phyloP scores from a whole-genome alignment of 495 filamentous ascomycete genomes.

The Bathelium albidoporum region DNA sequence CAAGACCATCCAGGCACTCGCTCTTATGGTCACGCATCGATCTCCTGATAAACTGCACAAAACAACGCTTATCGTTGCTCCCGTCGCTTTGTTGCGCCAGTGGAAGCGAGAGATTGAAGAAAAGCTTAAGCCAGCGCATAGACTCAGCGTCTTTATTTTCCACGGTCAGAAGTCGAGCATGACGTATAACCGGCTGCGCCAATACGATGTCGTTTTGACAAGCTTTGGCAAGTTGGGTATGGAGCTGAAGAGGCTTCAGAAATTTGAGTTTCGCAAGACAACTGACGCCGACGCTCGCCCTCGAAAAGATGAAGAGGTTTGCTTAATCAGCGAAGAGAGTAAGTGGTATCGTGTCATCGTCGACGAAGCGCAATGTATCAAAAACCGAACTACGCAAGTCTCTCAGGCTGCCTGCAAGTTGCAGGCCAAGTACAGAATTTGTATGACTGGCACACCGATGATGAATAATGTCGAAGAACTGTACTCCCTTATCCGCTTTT shows the following conservation, averaged over 20 bases:
- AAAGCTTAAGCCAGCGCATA: constrained; percentile 55
- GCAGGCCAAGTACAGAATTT: constrained; percentile 59
- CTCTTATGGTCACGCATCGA: constrained; percentile 66
- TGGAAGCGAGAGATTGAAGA: constrained; percentile 78
- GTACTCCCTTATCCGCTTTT: constrained; percentile 72
- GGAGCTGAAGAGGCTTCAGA: constrained; percentile 52
- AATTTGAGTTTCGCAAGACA: constrained; percentile 32
- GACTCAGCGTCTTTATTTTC: constrained; percentile 55
- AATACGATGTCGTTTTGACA: constrained; percentile 77
- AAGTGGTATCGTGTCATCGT: constrained; percentile 73
- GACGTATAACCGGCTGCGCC: constrained; percentile 50
- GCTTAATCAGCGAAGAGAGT: constrained; percentile 53
- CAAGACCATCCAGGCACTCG: constrained; percentile 84
- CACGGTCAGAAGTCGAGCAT: constrained; percentile 49
- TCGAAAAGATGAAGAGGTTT: constrained; percentile 32
- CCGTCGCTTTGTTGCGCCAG: constrained; percentile 77
- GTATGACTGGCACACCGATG: constrained; percentile 90
- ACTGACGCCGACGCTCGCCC: constrained; percentile 26
- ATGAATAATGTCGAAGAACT: constrained; percentile 81
- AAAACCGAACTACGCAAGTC: constrained; percentile 64
- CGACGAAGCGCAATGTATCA: constrained; percentile 91
- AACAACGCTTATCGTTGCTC: constrained; percentile 80
- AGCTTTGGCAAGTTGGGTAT: constrained; percentile 73
- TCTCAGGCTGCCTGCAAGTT: constrained; percentile 54
- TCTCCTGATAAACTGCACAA: constrained; percentile 54